Percentiles rank a stretch among this genome's conserved stretches.
Evolutionary conservation across 768 basidiomycete genomes (phyloP).

Genomic region (Gloeophyllum trabeum): DNA sequence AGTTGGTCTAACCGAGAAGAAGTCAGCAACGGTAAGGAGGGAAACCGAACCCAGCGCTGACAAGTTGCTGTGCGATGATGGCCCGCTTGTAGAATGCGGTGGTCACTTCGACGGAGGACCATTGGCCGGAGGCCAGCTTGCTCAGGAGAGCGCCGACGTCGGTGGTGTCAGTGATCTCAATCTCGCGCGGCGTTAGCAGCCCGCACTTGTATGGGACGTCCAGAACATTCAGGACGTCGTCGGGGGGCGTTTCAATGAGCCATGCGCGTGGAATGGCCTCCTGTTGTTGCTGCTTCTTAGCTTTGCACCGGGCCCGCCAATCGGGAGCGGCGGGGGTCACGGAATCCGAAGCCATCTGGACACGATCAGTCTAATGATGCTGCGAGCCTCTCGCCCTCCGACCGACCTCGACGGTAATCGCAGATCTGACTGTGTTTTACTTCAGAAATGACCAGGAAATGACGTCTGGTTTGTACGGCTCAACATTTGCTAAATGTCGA

Average conservation of each 20-base stretch:
- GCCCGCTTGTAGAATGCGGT: constrained; percentile 37
- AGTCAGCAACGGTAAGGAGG: neutral
- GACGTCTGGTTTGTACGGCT: too few relatives aligned
- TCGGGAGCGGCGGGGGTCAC: constrained; percentile 4
- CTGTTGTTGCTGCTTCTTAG: constrained; percentile 41
- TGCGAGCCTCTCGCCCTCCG: too few relatives aligned
- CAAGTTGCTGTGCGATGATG: constrained; percentile 36
- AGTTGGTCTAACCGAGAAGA: constrained; percentile 25
- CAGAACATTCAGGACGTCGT: constrained; percentile 38
- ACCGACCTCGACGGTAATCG: too few relatives aligned
- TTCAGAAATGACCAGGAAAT: too few relatives aligned
- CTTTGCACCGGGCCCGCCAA: constrained; percentile 43
- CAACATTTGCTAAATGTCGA: too few relatives aligned
- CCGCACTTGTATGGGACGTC: constrained; percentile 44
- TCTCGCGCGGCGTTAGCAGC: constrained; percentile 41
- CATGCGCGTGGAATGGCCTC: constrained; percentile 56
- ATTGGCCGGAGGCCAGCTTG: constrained; percentile 39
- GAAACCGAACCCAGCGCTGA: constrained; percentile 10
- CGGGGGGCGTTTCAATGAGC: constrained; percentile 37
- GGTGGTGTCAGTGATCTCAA: constrained; percentile 47
- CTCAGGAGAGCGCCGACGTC: constrained; percentile 35
- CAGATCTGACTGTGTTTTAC: too few relatives aligned
- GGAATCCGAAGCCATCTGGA: too few relatives aligned
- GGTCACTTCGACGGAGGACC: constrained; percentile 45
- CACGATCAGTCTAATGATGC: too few relatives aligned